These are phyloP conservation scores for Hypholoma fasciculare DNA, from an alignment of 768 basidiomycete species.

Conservation along the genomic window DNA sequence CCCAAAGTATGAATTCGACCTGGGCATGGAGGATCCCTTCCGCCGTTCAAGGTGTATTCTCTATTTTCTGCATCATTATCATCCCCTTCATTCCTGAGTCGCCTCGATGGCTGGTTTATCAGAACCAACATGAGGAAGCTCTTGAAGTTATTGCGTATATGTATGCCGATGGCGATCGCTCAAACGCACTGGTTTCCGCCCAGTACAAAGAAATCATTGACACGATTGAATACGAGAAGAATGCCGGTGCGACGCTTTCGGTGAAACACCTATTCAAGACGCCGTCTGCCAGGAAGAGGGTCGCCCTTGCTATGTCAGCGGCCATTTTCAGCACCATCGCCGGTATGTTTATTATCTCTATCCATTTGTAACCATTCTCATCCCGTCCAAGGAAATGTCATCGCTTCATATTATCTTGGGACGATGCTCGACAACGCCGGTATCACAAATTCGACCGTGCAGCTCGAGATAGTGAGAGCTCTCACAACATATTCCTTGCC, in stretches of 20 bases:
- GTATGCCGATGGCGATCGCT: conserved; percentile 13
- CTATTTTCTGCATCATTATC: conserved; percentile 28
- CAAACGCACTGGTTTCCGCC: conserved; percentile 2
- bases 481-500: too few species aligned
- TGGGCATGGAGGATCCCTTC: conserved; percentile 35
- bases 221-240: conserved; percentile 12
- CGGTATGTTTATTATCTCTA: neutral
- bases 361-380: neutral
- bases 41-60: conserved; percentile 29
- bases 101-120: conserved; percentile 34
- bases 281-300: conserved; percentile 13
- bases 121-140: conserved; percentile 10
- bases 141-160: conserved; percentile 12
- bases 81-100: conserved; percentile 37
- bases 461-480: conserved; percentile 12
- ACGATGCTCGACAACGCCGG: conserved; percentile 18
- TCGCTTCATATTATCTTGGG: conserved; percentile 17
- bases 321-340: conserved; percentile 19
- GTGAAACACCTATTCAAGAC: conserved; percentile 13
- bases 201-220: conserved; percentile 14
- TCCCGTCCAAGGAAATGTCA: conserved; percentile 11
- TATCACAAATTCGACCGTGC: conserved; percentile 13
- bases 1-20: conserved; percentile 24
- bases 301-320: conserved; percentile 13
- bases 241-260: conserved; percentile 6